Conservation (phyloP, 1,139 yeast genomes). For the Geotrichum fermentans region DNA sequence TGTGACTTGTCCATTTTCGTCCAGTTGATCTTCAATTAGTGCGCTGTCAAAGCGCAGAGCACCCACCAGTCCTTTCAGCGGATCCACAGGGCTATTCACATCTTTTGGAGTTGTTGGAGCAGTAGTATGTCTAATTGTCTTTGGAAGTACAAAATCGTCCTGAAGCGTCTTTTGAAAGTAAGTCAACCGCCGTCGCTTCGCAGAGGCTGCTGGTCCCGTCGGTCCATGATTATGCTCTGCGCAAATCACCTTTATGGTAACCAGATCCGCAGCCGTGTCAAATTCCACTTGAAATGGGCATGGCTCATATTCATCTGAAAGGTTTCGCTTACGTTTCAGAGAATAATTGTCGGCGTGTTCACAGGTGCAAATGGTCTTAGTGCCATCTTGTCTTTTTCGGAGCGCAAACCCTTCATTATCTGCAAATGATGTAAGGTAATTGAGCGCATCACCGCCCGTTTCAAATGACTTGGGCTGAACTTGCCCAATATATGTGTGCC, state of each 20-base stretch:
- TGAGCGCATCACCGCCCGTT: constrained; percentile 1
- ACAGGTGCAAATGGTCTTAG: constrained; percentile 2
- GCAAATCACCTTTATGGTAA: constrained; percentile 6
- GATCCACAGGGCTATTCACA: constrained; percentile 3
- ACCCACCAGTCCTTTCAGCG: constrained; percentile 19
- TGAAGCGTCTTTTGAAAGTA: constrained; percentile 20
- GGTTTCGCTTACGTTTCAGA: constrained; percentile 4
- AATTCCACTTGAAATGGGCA: constrained; percentile 17
- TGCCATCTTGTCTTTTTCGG: not conserved
- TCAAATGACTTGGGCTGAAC: constrained; percentile 13
- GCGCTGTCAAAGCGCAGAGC: constrained; percentile 21
- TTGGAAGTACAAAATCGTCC: constrained; percentile 12
- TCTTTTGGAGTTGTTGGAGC: constrained; percentile 5
- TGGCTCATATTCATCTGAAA: constrained; percentile 1
- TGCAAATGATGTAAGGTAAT: constrained; percentile 11
- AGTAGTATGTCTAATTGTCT: constrained; percentile 3
- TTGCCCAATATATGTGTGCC: constrained; percentile 17
- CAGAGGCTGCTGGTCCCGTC: constrained; percentile 18
- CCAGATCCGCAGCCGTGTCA: not conserved
- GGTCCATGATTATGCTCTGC: constrained; percentile 22
- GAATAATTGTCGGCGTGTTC: constrained; percentile 12
- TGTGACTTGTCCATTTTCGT: constrained; percentile 17
- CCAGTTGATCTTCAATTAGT: constrained; percentile 15
- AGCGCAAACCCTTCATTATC: constrained; percentile 17
- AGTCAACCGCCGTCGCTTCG: constrained; percentile 15